Base-by-base conservation (phyloP, 495 filamentous ascomycete genomes). In the Aspergillus indologenus region DNA sequence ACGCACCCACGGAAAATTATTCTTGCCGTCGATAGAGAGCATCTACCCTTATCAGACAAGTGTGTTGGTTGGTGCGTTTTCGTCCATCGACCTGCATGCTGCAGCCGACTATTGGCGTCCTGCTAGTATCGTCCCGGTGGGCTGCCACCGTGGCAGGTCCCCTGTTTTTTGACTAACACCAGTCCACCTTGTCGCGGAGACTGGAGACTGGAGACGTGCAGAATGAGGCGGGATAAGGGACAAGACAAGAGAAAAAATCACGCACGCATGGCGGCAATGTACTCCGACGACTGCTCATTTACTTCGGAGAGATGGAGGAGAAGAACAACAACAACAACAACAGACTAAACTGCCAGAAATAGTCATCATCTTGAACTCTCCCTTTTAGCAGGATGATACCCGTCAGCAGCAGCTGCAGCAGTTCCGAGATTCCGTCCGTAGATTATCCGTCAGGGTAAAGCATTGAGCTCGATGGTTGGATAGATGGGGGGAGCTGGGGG, bases 1-100 rank as follows among this genome's bases (percentile, higher is more conserved):
- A 21, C 45, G 45, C 45, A 47, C 45, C 44, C 19, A 47, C 45
- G 45, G 45, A 47, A 23, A 23, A 47, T 47, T 47, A 47, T 23
- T 47, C 45, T 47, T 21, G 22, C 45, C 45, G 19, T 47, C 34
- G 34, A 40, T 40, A 40, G 34, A 29, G 2, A 40, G 7, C 34
- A 40, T 40, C 34, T 40, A 40, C 34, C 34, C 22, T 47, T 47
- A 47, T 47, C 45, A 23, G 45, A 19, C 45, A 40, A 21, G 45
- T 47, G 45, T 17, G 12, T 47, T 47, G 17, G n/a, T 47, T 23
- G 22, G 19, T 47, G 45, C 45, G 45, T 23, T 7, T 47, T n/a
- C n/a, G n/a, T n/a, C n/a, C 45, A 47, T 47, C n/a, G 5, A 40
- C 12, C 34, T 40, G 34, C 34, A 40, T 40, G 34, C 34, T 40